Conservation (phyloP, 345 rosid species). For the Populus simonii region DNA sequence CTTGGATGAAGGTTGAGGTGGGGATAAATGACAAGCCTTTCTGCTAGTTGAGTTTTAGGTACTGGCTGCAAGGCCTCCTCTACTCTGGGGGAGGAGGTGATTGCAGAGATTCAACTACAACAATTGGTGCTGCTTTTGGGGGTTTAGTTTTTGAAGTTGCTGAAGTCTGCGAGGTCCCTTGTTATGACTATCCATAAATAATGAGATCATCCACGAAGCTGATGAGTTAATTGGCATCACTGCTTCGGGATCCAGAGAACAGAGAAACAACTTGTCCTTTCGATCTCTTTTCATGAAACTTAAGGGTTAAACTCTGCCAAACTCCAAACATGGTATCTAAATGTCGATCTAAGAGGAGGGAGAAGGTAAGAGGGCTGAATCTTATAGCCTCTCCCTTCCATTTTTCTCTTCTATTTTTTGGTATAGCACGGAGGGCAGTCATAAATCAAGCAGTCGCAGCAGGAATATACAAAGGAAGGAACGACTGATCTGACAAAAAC, state of each 20-base stretch:
- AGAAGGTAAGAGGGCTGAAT: no score
- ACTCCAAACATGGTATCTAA: no score
- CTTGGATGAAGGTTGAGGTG: not conserved
- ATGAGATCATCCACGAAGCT: no score
- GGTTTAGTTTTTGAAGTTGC: conserved; percentile 8
- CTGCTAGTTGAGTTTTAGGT: not conserved
- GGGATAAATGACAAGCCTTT: conserved; percentile 11
- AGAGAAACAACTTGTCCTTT: not conserved
- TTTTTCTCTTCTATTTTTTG: not conserved
- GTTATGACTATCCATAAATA: no score
- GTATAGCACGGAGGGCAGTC: not conserved
- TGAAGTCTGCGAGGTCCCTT: conserved; percentile 7
- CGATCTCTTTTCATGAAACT: no score
- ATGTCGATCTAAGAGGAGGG: no score
- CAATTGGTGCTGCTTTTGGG: conserved; percentile 14
- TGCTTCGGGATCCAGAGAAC: not conserved
- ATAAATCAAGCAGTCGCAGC: not conserved
- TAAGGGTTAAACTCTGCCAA: no score
- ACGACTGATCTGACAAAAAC: not conserved
- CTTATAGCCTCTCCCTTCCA: no score
- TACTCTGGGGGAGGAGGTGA: conserved; percentile 1
- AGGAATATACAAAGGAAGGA: not conserved
- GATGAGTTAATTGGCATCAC: no score
- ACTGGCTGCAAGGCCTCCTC: not conserved
- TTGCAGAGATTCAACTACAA: conserved; percentile 11